Evolutionary conservation across 805 yeast species (phyloP), one percentile per base, ranked within the genome.

Genomic region (Torulaspora delbrueckii): DNA sequence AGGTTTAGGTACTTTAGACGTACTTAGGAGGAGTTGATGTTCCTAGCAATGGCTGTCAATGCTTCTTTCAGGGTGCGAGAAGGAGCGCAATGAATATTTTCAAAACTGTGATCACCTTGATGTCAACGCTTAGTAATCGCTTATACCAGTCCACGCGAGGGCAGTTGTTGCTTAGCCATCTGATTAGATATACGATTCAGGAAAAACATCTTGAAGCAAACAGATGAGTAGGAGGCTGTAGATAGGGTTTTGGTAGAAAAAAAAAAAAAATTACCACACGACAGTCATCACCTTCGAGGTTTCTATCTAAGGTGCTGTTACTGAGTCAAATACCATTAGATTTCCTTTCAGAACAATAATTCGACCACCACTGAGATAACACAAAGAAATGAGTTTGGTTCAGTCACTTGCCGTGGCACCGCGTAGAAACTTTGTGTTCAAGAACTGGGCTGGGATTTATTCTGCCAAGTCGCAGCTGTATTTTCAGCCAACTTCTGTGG

Each of bases 361-460:
- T 19, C 22, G 22, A 19, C 6, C 6, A 19, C 22, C 22, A 5
- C 30, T 26, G 30, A 26, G 28, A n/a, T 10, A 27, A 10, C 12
- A 27, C 24, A 18, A 3, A 3, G 28, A 31, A 9, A 48, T 48
- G 52, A 37, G 39, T 13, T 39, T 39, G 12, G 7, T 34, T 14
- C 46, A 45, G 38, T 28, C 47, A 31, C 42, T 46, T 28, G 34
- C 42, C 26, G 31, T 52, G 19, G 36, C 44, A 35, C 51, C 59
- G 40, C 55, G 50, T 30, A 72, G 55, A 52, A 62, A 74, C 55
- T 59, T 56, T 50, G 58, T 58, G 37, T 71, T 70, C 54, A 62
- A 61, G 37, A 71, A 71, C 50, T 93, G 98, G 99, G 98, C 99
- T 0, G 84, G 85, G 18, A 91, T 96, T 5, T 90, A 85, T 66